Percentiles rank a stretch among this genome's conserved stretches.
Conservation (phyloP, 768 basidiomycete species). For the Tephrocybe sp. region DNA sequence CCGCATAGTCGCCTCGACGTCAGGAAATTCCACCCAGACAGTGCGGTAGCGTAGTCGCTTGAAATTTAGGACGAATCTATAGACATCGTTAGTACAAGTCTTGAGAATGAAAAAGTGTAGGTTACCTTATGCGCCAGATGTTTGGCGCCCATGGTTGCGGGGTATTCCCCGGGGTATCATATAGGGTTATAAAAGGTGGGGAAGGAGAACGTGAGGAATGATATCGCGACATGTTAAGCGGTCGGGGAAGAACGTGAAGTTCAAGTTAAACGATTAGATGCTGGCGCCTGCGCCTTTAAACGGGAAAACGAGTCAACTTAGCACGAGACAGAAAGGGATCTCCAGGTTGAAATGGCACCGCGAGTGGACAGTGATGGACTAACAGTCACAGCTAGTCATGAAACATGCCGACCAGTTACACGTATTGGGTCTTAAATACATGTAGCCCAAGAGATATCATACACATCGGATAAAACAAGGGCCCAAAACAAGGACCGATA, state of each 20-base stretch:
- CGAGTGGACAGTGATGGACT: background rate
- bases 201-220: slow-evolving; percentile 16
- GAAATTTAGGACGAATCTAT: slow-evolving; percentile 72
- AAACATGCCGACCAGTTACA: background rate
- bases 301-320: background rate
- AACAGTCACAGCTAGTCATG: slow-evolving; percentile 14
- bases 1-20: slow-evolving; percentile 60
- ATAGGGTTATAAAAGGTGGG: slow-evolving; percentile 56
- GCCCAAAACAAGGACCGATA: background rate
- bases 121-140: slow-evolving; percentile 68
- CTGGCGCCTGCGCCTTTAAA: slow-evolving; percentile 3
- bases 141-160: slow-evolving; percentile 77
- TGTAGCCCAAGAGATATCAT: background rate
- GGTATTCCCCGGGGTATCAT: slow-evolving; percentile 59
- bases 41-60: slow-evolving; percentile 72
- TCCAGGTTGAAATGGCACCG: background rate
- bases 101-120: background rate
- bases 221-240: slow-evolving; percentile 16
- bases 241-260: background rate
- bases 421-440: slow-evolving; percentile 4
- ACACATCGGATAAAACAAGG: slow-evolving; percentile 3
- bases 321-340: background rate
- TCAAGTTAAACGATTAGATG: background rate
- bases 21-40: slow-evolving; percentile 66
- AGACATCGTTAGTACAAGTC: background rate